Evolutionary conservation across 2,329 filamentous ascomycete genomes (phyloP).

Genomic region (Ophiocordyceps camponoti-rufipedis): DNA sequence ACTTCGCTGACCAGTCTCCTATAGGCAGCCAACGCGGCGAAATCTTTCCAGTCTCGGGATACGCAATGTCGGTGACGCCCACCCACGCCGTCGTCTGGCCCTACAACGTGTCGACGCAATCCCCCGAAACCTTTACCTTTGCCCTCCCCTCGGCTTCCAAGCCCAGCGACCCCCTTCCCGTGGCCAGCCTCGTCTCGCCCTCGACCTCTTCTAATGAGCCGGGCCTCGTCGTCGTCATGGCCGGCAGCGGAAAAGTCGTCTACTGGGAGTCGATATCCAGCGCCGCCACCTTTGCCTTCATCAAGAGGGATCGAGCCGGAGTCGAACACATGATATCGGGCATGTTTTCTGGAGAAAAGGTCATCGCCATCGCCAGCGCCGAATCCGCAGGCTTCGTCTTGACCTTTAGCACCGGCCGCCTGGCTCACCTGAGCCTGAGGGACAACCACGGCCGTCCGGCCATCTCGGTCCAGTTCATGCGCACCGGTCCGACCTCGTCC

Average conservation of each 20-base stretch:
- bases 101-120: constrained; percentile 51
- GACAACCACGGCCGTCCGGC: constrained; percentile 74
- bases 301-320: constrained; percentile 64
- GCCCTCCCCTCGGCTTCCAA: constrained; percentile 57
- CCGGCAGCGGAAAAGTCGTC: constrained; percentile 65
- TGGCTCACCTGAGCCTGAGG: constrained; percentile 72
- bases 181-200: constrained; percentile 67
- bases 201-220: constrained; percentile 64
- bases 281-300: constrained; percentile 66
- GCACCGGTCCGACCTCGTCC: constrained; percentile 35
- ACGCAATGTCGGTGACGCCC: constrained; percentile 65
- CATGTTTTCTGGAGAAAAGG: constrained; percentile 61
- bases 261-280: constrained; percentile 95
- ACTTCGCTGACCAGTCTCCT: not conserved
- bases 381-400: constrained; percentile 77
- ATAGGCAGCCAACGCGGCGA: constrained; percentile 47
- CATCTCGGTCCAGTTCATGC: constrained; percentile 62
- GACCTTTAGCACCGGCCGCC: constrained; percentile 65
- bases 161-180: constrained; percentile 52
- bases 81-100: constrained; percentile 81
- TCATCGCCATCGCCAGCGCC: constrained; percentile 61
- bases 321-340: constrained; percentile 58
- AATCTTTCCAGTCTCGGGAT: constrained; percentile 46
- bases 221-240: constrained; percentile 73
- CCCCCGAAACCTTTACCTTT: constrained; percentile 64